Evolutionary conservation across 768 basidiomycete species (phyloP).

Genomic region (Suillus subluteus): DNA sequence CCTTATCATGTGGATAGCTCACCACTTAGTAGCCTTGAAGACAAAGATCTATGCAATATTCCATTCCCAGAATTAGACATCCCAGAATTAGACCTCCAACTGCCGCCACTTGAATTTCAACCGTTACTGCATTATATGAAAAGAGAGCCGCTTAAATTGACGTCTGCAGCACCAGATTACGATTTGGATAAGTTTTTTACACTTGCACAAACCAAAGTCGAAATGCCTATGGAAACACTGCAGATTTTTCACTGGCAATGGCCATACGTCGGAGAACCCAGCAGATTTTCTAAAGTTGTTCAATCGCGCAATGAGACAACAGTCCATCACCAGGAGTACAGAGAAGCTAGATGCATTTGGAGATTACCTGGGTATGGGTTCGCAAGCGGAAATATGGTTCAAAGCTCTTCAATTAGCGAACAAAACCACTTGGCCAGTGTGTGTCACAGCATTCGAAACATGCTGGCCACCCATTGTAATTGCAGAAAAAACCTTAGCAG

Average conservation of each 20-base stretch:
- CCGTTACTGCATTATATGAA: fast-evolving
- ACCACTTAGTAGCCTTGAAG: background rate
- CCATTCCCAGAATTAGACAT: background rate
- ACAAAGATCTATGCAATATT: background rate
- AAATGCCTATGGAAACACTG: background rate
- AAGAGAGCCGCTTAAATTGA: no score
- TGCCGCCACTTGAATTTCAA: background rate
- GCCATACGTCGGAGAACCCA: background rate
- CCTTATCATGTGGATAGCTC: background rate
- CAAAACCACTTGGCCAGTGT: background rate
- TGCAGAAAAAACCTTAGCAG: background rate
- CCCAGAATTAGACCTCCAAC: background rate
- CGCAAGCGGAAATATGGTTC: no score
- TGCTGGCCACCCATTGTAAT: background rate
- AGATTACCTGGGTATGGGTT: no score
- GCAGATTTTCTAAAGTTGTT: background rate
- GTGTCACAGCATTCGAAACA: fast-evolving
- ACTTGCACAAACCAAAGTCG: fast-evolving
- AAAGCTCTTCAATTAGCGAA: no score
- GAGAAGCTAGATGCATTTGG: no score
- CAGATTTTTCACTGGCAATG: background rate
- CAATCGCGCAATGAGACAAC: background rate
- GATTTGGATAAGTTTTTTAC: no score
- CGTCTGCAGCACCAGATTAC: no score
- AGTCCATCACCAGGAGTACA: background rate